These are phyloP conservation scores for Teratosphaeria gauchensis DNA, from an alignment of 2,329 filamentous ascomycete species.

Conservation along the genomic window DNA sequence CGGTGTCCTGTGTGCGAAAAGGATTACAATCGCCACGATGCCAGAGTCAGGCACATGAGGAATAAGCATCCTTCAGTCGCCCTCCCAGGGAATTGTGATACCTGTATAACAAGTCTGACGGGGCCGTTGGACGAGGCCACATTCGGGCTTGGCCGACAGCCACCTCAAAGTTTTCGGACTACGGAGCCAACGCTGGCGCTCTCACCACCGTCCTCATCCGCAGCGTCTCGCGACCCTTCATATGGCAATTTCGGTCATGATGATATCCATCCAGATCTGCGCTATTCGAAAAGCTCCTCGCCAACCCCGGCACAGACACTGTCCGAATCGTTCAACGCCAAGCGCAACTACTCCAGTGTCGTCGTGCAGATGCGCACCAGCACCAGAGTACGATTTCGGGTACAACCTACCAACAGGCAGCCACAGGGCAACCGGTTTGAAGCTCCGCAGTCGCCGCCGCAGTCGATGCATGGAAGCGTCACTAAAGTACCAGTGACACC, in stretches of 20 bases:
- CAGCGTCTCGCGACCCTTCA: too few species aligned
- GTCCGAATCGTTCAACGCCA: not conserved
- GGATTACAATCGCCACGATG: not conserved
- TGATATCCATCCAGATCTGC: not conserved
- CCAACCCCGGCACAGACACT: not conserved
- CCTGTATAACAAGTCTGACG: not conserved
- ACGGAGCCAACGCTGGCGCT: too few species aligned
- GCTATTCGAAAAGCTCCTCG: not conserved
- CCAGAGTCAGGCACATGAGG: not conserved
- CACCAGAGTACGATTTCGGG: too few species aligned
- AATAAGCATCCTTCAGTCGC: not conserved
- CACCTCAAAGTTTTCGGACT: too few species aligned
- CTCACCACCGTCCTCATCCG: too few species aligned
- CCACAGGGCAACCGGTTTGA: too few species aligned
- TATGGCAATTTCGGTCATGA: too few species aligned
- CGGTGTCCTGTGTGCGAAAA: not conserved
- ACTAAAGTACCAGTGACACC: too few species aligned
- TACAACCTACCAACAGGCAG: too few species aligned
- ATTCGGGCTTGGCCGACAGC: too few species aligned
- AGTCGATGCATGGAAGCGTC: too few species aligned
- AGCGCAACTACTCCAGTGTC: not conserved
- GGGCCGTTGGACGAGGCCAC: not conserved
- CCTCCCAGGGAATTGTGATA: not conserved
- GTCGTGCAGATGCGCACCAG: not conserved
- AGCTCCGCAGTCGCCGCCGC: too few species aligned